These are phyloP conservation scores for Lipomyces sp. DNA, from an alignment of 805 yeast genomes.

Conservation along the genomic window DNA sequence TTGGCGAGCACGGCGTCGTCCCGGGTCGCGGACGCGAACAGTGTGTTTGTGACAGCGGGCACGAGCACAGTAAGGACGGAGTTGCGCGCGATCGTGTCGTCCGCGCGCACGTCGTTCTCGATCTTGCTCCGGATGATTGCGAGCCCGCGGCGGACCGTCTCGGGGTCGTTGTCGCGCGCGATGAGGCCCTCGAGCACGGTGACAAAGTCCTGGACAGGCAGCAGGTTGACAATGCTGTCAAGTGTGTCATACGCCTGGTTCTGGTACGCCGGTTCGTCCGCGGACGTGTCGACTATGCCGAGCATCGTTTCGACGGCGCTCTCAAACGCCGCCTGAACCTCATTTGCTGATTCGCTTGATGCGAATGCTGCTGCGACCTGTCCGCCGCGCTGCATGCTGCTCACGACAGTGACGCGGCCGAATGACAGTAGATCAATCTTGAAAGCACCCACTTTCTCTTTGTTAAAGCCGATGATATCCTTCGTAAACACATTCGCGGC, in stretches of 20 bases:
- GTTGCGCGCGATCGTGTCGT: slow-evolving; percentile 40
- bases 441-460: slow-evolving; percentile 19
- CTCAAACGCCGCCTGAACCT: slow-evolving; percentile 25
- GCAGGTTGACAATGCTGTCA: slow-evolving; percentile 58
- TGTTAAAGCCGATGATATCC: slow-evolving; percentile 13
- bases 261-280: slow-evolving; percentile 38
- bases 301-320: slow-evolving; percentile 32
- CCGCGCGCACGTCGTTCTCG: slow-evolving; percentile 19
- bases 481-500: slow-evolving; percentile 5
- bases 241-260: slow-evolving; percentile 53
- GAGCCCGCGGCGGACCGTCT: slow-evolving; percentile 18
- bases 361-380: slow-evolving; percentile 46
- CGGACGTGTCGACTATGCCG: slow-evolving; percentile 8
- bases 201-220: slow-evolving; percentile 74
- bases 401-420: slow-evolving; percentile 5
- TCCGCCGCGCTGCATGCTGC: not conserved
- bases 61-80: slow-evolving; percentile 44
- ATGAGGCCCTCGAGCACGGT: slow-evolving; percentile 51
- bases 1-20: slow-evolving; percentile 52
- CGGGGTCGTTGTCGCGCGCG: slow-evolving; percentile 22
- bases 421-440: slow-evolving; percentile 26
- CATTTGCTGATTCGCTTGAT: slow-evolving; percentile 2
- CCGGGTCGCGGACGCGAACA: slow-evolving; percentile 8
- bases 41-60: slow-evolving; percentile 15
- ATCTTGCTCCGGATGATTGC: slow-evolving; percentile 17